A percentile compares a stretch with the other conserved stretches of the same genome.
Conservation (phyloP, 2,329 filamentous ascomycete species). For the Microthyrium microscopicum region DNA sequence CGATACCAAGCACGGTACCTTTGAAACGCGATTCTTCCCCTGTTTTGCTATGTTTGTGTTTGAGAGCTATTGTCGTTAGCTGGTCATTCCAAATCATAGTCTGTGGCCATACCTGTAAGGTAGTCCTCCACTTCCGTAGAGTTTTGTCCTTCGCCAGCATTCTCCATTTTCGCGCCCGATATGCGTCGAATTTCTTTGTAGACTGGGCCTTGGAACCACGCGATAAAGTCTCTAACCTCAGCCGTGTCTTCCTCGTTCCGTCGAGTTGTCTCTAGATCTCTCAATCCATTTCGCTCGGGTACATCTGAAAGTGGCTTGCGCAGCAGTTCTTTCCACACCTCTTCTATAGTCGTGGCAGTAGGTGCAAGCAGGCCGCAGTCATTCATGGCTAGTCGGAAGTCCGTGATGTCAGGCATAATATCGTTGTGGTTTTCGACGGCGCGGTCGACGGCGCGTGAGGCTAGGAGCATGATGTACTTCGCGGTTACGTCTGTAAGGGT, state of each 20-base stretch:
- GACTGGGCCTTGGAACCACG: constrained; percentile 58
- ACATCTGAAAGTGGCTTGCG: constrained; percentile 27
- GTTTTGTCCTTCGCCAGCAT: constrained; percentile 32
- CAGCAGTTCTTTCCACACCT: constrained; percentile 42
- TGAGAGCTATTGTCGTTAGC: constrained; percentile 30
- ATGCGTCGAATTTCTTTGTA: constrained; percentile 71
- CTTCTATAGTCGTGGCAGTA: constrained; percentile 48
- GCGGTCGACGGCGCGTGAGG: constrained; percentile 53
- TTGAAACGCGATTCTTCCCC: constrained; percentile 75
- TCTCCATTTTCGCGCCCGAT: constrained; percentile 37
- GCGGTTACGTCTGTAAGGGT: constrained; percentile 74
- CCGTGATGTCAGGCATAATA: constrained; percentile 48
- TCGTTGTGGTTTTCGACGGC: constrained; percentile 54
- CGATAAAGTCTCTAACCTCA: constrained; percentile 61
- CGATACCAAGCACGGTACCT: constrained; percentile 66
- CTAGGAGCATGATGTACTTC: constrained; percentile 62
- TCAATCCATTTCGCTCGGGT: constrained; percentile 21
- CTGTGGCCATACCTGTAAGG: constrained; percentile 21
- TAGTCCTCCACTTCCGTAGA: constrained; percentile 27
- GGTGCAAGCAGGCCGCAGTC: constrained; percentile 62
- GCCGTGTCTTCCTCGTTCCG: constrained; percentile 54
- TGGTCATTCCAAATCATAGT: neutral
- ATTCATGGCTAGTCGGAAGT: constrained; percentile 73
- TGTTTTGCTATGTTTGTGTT: constrained; percentile 83
- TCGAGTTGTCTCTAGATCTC: constrained; percentile 25